Evolutionary conservation across 2,329 filamentous ascomycete species (phyloP).

Genomic region (Fusarium scirpi): DNA sequence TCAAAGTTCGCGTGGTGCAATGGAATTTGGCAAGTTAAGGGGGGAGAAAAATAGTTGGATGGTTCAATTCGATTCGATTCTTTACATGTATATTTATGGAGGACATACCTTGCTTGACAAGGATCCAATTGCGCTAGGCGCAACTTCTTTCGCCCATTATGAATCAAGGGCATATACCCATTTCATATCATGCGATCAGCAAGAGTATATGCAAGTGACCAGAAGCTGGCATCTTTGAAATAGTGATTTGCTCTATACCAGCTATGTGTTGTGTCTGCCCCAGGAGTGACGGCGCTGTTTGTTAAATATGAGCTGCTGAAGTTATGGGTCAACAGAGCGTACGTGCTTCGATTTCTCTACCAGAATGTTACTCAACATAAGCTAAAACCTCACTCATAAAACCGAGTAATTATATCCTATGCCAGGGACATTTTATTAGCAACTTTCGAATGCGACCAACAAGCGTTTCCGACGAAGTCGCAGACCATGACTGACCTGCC

Average conservation of each 20-base stretch:
- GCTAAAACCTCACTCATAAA: neutral
- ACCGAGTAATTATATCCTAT: neutral
- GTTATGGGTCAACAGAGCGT: neutral
- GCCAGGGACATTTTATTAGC: neutral
- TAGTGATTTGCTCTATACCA: neutral
- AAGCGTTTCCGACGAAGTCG: neutral
- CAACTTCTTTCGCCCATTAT: conserved; percentile 31
- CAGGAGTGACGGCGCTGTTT: neutral
- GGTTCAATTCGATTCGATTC: conserved; percentile 42
- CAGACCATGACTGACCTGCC: neutral
- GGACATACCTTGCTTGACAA: conserved; percentile 43
- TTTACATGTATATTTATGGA: conserved; percentile 48
- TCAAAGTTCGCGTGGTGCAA: conserved; percentile 20
- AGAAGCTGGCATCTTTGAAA: neutral
- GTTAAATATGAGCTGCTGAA: neutral
- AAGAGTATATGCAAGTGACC: neutral
- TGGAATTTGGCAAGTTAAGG: conserved; percentile 14
- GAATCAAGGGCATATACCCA: conserved; percentile 33
- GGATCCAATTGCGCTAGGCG: conserved; percentile 23
- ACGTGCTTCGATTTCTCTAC: neutral
- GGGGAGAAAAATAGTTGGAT: conserved; percentile 38
- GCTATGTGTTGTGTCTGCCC: neutral
- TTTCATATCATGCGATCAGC: neutral
- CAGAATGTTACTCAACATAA: neutral
- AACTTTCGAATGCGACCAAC: neutral